Percentiles rank a stretch among this genome's conserved stretches.
Conservation (phyloP, 208 protist species). For the Porcisia deanei region DNA sequence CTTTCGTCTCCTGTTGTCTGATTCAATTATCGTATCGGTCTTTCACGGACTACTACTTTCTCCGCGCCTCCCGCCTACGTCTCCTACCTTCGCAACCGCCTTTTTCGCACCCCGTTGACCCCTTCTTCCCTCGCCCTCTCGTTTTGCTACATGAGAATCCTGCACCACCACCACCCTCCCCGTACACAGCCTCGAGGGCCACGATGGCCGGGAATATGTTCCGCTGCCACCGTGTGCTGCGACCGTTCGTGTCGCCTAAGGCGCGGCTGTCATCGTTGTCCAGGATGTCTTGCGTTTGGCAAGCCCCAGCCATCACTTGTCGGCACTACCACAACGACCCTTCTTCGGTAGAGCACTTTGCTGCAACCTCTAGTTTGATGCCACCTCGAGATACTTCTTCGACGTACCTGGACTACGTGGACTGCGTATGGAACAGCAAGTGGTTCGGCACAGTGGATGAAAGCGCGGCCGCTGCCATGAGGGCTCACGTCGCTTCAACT, state of each 20-base stretch:
- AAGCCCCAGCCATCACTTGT: conserved; percentile 1
- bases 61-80: neutral
- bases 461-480: conserved; percentile 7
- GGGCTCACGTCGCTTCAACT: conserved; percentile 5
- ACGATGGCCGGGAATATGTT: conserved; percentile 5
- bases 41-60: neutral
- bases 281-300: neutral
- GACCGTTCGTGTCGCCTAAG: neutral
- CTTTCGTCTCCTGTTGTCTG: neutral
- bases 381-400: neutral
- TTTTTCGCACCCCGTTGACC: neutral
- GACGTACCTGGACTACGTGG: conserved; percentile 65
- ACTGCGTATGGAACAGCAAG: conserved; percentile 63
- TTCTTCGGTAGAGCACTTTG: neutral
- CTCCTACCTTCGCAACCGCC: neutral
- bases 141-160: neutral
- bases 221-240: conserved; percentile 7
- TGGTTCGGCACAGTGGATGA: conserved; percentile 72
- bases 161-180: neutral
- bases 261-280: neutral
- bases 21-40: neutral
- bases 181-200: neutral
- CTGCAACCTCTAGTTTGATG: neutral
- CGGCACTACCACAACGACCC: neutral
- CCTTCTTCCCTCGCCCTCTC: neutral